A percentile compares a stretch with the other conserved stretches of the same genome.
Conservation (phyloP, 2,329 filamentous ascomycete species). For the Curvularia sp. region DNA sequence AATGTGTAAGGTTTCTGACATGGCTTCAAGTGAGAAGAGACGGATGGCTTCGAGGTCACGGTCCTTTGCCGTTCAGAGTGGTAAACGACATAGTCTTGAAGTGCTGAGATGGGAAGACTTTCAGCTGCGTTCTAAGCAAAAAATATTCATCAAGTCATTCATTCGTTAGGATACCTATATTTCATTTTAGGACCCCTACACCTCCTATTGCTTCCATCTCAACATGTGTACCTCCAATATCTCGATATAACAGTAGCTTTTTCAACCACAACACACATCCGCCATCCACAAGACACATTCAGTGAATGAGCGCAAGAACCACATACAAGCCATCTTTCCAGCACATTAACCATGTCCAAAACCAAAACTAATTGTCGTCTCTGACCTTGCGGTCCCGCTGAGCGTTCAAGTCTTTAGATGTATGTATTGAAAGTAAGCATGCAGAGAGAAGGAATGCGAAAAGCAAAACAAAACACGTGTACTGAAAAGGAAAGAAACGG, state of each 20-base stretch:
- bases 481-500: conserved; percentile 9
- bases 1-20: not conserved
- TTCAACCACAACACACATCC: conserved; percentile 10
- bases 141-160: conserved; percentile 10
- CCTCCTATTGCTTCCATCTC: not conserved
- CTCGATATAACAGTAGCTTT: conserved; percentile 18
- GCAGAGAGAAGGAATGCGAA: conserved; percentile 3
- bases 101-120: not conserved
- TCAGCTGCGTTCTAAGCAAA: not conserved
- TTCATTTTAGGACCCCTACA: conserved; percentile 1
- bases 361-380: conserved; percentile 15
- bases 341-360: conserved; percentile 18
- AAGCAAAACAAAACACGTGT: conserved; percentile 18
- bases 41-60: not conserved
- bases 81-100: not conserved
- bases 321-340: conserved; percentile 5
- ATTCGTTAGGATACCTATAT: conserved; percentile 19
- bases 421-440: conserved; percentile 21
- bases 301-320: conserved; percentile 14
- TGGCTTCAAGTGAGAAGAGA: not conserved
- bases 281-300: conserved; percentile 8
- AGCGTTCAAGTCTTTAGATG: conserved; percentile 28
- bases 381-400: conserved; percentile 33
- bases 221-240: not conserved
- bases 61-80: not conserved